Percentiles rank a stretch among this genome's conserved stretches.
Conservation (phyloP, 163 green algal genomes). For the Scenedesmus sp. region DNA sequence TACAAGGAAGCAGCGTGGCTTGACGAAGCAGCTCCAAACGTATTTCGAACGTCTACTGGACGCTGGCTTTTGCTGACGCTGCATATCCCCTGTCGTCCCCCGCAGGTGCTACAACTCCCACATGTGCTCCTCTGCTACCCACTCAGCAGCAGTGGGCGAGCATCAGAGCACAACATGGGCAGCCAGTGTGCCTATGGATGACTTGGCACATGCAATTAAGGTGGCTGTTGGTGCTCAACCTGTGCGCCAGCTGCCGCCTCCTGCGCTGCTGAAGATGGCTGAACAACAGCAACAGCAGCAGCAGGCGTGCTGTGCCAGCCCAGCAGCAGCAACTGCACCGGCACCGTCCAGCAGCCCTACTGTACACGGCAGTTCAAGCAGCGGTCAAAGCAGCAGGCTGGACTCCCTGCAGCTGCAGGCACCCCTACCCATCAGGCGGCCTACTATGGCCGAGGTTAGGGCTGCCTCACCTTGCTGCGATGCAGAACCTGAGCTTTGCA, state of each 20-base stretch:
- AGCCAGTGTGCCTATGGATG: constrained; percentile 28
- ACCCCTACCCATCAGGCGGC: background rate
- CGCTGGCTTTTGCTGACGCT: background rate
- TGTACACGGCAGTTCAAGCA: background rate
- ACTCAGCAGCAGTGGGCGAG: background rate
- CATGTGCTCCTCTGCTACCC: background rate
- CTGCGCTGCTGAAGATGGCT: background rate
- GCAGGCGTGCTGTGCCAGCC: background rate
- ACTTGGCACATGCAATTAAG: constrained; percentile 17
- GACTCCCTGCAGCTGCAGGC: background rate
- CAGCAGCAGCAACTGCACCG: background rate
- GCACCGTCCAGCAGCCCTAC: background rate
- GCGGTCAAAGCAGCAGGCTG: background rate
- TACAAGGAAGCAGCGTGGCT: background rate
- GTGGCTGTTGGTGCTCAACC: constrained; percentile 25
- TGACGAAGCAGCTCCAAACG: background rate
- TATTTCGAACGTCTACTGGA: background rate
- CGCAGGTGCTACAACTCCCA: background rate
- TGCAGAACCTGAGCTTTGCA: background rate
- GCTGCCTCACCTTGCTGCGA: constrained; percentile 1
- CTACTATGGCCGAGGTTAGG: background rate
- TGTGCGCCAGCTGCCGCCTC: constrained; percentile 16
- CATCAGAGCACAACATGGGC: constrained; percentile 33
- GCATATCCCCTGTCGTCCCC: background rate
- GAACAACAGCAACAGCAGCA: constrained; percentile 24